These are phyloP conservation scores for Emericellopsis terricola DNA, from an alignment of 495 filamentous ascomycete genomes.

Conservation along the genomic window DNA sequence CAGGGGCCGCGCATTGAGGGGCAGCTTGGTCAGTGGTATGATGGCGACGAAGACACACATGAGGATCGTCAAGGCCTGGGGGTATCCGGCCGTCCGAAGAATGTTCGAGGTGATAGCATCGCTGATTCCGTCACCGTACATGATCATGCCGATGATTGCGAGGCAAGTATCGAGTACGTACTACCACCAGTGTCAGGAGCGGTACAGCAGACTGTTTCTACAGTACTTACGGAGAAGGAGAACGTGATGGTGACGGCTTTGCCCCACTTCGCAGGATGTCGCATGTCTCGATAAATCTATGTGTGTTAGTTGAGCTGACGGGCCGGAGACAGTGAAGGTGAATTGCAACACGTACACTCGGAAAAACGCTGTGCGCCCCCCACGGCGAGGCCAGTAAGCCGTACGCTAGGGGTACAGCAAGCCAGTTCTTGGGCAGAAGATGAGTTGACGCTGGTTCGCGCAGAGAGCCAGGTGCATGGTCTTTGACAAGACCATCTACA, in stretches of 20 bases:
- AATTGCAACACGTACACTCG: slow-evolving; percentile 34
- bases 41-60: slow-evolving; percentile 77
- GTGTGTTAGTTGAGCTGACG: neutral
- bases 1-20: slow-evolving; percentile 79
- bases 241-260: slow-evolving; percentile 67
- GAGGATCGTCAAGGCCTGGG: slow-evolving; percentile 49
- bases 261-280: slow-evolving; percentile 74
- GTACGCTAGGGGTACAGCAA: slow-evolving; percentile 76
- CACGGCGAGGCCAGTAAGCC: slow-evolving; percentile 95
- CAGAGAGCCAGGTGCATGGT: slow-evolving; percentile 63
- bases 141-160: slow-evolving; percentile 67
- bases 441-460: slow-evolving; percentile 63
- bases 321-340: neutral
- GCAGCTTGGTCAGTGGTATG: slow-evolving; percentile 88
- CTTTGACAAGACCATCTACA: slow-evolving; percentile 72
- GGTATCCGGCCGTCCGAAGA: slow-evolving; percentile 54
- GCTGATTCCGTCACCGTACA: slow-evolving; percentile 76
- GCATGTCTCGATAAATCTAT: slow-evolving; percentile 88
- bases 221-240: slow-evolving; percentile 57
- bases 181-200: slow-evolving; percentile 16
- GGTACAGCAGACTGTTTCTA: neutral
- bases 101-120: slow-evolving; percentile 90
- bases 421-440: slow-evolving; percentile 71
- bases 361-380: slow-evolving; percentile 88
- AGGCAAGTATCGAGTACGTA: slow-evolving; percentile 64